Base-by-base conservation (phyloP, 495 filamentous ascomycete species). In the Entonaema liquescens region DNA sequence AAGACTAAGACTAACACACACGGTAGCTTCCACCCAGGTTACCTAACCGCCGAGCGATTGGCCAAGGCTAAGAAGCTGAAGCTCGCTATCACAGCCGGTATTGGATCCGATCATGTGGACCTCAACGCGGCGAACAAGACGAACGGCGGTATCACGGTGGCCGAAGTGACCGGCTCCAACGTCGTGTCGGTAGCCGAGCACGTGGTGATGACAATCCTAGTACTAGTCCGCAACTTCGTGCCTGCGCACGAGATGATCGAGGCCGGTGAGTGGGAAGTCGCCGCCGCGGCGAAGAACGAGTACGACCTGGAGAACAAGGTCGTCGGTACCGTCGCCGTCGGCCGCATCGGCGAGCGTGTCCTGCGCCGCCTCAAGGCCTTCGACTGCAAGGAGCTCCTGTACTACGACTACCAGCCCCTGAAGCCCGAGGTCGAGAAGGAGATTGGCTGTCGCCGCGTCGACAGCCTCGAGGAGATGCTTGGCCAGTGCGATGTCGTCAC, bases 1-100 rank as follows among this genome's bases (percentile, higher is more conserved):
- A 25, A 65, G 13, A 17, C 26, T 15, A 42, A 28, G 5, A 64
- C 59, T 76, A 49, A 71, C 72, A 31, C 26, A 47, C 7, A 40
- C 5, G n/a, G 52, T 70, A 97, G 94, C 79, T 99, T 99, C 90
- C 95, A 99, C 85, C 95, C 95, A 54, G 95, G 94, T 68, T 99
- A 99, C 87, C 90, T 99, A 52, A 98, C 92, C 56, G 93, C 93
- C 47, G 95, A 98, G 81, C 94, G 95, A 76, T 89, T 99, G 67
- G 93, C 93, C 71, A 97, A 95, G 85, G 95, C 95, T 68, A 98
- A 98, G 91, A 98, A 99, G 38, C 91, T 99, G 75, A 99, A 98
- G 88, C 85, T 96, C 62, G 95, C 95, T 74, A 81, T 99, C 81
- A 99, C 95, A 44, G 95, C 95, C 69, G 95, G 95, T 85, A 96